Evolutionary conservation across 257 asterid species (phyloP), one percentile per base, ranked within the genome.

Genomic region (Datura wrightii): DNA sequence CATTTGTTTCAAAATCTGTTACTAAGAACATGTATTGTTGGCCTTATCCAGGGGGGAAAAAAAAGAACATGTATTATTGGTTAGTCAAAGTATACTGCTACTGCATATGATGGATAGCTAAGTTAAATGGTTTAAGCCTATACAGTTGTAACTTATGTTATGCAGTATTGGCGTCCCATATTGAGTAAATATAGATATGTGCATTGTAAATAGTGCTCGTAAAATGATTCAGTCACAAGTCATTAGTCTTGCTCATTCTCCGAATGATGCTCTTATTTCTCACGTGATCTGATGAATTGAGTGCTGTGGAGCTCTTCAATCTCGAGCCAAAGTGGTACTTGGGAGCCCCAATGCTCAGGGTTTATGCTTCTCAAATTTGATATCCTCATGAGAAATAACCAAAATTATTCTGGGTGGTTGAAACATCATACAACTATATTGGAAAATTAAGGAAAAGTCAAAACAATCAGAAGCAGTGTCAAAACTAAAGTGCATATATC

Each of bases 141-240:
- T 16, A 41, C 34, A 70, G 9, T 41, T 70, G 9, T 41, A 70
- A 14, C 34, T 70, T 36, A 9, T 70, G 55, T 70, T 41, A 41
- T 70, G 55, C 53, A 70, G 79, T 42, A 24, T 70, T 46, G 79
- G 14, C 18, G 36, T 70, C 79, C 18, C 79, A 70, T 54, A 70
- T 70, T 9, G 16, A 24, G 37, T 41, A 42, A 70, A 41, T 37
- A 70, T 19, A 8, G 55, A 70, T 70, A 70, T n/a, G 19, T 72
- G 10, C 41, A 67, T 67, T 67, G 76, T 67, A 37, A 67, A 67
- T 50, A 48, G 19, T 18, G 74, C 46, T 66, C 7, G 46, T 36
- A 48, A 66, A 66, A 66, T 67, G 44, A 67, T 39, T 14, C 13
- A 67, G 52, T 67, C 50, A 67, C 52, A 67, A 9, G 52, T 6